A percentile compares a stretch with the other conserved stretches of the same genome.
Conservation (phyloP, 805 yeast species). For the Metschnikowia similis region DNA sequence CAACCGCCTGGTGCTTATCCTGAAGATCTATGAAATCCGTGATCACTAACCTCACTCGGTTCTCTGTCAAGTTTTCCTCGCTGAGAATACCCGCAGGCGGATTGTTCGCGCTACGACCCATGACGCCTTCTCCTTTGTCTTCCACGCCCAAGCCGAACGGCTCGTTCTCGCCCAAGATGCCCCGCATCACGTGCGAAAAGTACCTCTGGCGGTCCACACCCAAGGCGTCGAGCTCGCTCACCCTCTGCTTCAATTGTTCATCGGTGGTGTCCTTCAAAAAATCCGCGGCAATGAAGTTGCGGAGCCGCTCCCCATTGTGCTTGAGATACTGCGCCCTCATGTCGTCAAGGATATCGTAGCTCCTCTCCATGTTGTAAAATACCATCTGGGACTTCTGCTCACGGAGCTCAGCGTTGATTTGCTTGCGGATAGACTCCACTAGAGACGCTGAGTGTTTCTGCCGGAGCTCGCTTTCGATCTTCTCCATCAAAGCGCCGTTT, state of each 20-base stretch:
- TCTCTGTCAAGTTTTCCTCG: constrained; percentile 8
- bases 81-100: constrained; percentile 2
- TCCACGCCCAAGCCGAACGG: constrained; percentile 13
- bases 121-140: constrained; percentile 2
- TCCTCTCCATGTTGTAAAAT: background rate
- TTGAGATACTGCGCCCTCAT: constrained; percentile 7
- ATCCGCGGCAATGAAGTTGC: constrained; percentile 5
- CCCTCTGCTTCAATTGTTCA: constrained; percentile 3
- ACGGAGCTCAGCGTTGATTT: background rate
- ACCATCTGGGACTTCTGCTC: background rate
- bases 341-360: constrained; percentile 7
- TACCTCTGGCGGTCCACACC: constrained; percentile 8
- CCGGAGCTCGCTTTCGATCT: constrained; percentile 4
- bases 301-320: constrained; percentile 7
- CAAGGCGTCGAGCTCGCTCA: constrained; percentile 2
- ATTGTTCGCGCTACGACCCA: constrained; percentile 3
- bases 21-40: constrained; percentile 21
- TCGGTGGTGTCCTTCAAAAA: constrained; percentile 10
- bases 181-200: constrained; percentile 12
- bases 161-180: constrained; percentile 10
- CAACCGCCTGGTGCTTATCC: constrained; percentile 24
- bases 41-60: constrained; percentile 13
- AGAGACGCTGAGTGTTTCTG: constrained; percentile 1
- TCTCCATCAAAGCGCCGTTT: background rate
- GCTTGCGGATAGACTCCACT: background rate